Percentiles rank a stretch among this genome's conserved stretches.
Conservation (phyloP, 2,329 filamentous ascomycete species). For the Aspergillus versicolor region DNA sequence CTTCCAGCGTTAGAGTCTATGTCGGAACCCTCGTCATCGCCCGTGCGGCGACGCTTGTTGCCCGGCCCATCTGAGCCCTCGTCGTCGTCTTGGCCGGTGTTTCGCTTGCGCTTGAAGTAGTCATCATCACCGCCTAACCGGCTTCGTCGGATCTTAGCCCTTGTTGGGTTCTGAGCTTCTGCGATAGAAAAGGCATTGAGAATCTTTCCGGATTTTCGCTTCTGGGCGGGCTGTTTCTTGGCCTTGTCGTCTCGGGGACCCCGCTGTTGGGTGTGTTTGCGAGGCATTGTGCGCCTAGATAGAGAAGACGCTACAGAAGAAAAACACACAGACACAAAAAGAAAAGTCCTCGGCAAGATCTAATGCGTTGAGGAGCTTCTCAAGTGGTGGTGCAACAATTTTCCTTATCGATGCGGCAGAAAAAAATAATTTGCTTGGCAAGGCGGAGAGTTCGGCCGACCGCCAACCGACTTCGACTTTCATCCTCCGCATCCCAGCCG, state of each 20-base stretch:
- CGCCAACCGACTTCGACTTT: constrained; percentile 24
- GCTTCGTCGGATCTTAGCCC: constrained; percentile 54
- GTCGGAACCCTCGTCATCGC: constrained; percentile 45
- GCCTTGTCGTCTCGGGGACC: constrained; percentile 43
- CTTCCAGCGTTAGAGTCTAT: constrained; percentile 69
- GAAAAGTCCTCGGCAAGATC: constrained; percentile 6
- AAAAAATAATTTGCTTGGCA: constrained; percentile 37
- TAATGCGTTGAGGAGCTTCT: constrained; percentile 12
- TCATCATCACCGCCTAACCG: constrained; percentile 60
- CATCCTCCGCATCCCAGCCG: constrained; percentile 22
- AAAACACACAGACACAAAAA: background rate
- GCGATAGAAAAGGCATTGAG: constrained; percentile 67
- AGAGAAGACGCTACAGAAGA: constrained; percentile 1
- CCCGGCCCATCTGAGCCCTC: constrained; percentile 41
- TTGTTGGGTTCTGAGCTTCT: constrained; percentile 55
- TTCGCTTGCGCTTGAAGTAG: constrained; percentile 40
- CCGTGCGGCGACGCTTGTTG: constrained; percentile 46
- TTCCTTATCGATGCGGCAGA: constrained; percentile 26
- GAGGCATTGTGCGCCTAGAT: constrained; percentile 35
- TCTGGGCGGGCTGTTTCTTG: constrained; percentile 51
- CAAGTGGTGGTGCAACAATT: constrained; percentile 16
- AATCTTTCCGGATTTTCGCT: constrained; percentile 44
- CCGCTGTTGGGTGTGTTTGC: constrained; percentile 40
- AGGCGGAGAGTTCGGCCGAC: constrained; percentile 23
- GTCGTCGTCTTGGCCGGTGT: constrained; percentile 29